phyloP scores from a whole-genome alignment of 768 basidiomycete species.

The Leccinum truebloodii region DNA sequence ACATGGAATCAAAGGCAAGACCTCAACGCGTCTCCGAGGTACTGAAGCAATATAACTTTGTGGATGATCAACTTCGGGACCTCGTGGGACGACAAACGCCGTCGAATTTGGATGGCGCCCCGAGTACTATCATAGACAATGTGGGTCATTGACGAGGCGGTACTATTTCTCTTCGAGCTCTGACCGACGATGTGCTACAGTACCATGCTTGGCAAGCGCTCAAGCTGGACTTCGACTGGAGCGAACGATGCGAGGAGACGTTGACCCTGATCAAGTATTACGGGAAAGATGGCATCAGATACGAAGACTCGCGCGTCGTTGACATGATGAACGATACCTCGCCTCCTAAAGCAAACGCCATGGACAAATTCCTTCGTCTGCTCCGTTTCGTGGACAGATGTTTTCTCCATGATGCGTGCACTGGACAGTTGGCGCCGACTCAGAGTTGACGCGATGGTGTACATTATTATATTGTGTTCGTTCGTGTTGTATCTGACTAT shows the following conservation, averaged over 20 bases:
- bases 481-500: conserved; percentile 1
- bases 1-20: conserved; percentile 44
- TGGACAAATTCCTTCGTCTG: conserved; percentile 47
- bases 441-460: conserved; percentile 6
- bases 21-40: conserved; percentile 44
- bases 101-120: conserved; percentile 39
- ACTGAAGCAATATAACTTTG: conserved; percentile 51
- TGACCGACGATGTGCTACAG: conserved; percentile 15
- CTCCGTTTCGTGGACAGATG: conserved; percentile 49
- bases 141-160: conserved; percentile 30
- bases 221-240: conserved; percentile 43
- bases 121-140: conserved; percentile 42
- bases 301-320: conserved; percentile 49
- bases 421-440: not conserved
- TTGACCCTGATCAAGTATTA: conserved; percentile 53
- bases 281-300: conserved; percentile 52
- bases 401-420: conserved; percentile 32
- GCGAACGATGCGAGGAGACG: conserved; percentile 50
- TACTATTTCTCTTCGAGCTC: not conserved
- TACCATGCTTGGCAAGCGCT: conserved; percentile 56
- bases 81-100: conserved; percentile 47
- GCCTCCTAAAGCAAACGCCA: conserved; percentile 45
- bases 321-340: conserved; percentile 51
- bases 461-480: conserved; percentile 4
- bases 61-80: conserved; percentile 50